Evolutionary conservation across 768 basidiomycete genomes (phyloP), one percentile per base, ranked within the genome.

Genomic region (Imleria badia): DNA sequence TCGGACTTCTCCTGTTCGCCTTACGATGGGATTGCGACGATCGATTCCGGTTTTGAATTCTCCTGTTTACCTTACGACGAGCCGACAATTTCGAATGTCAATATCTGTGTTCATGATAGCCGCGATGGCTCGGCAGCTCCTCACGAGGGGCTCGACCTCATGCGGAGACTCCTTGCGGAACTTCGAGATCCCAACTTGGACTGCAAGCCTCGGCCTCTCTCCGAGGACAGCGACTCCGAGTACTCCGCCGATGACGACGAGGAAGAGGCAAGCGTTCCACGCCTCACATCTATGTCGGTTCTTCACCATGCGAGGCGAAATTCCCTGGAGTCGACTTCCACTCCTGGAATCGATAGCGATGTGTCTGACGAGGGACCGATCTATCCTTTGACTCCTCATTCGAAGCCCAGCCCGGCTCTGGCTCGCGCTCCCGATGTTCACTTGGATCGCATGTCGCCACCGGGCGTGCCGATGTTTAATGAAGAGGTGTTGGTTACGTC

Each of bases 101-200:
- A 52, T 10, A 20, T 29, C 5, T 8, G 17, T n/a, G 34, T n/a
- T 43, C 30, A 22, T 33, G 33, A 45, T 45, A 19, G n/a, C 4
- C n/a, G 6, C 38, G 50, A 56, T 3, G 19, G n/a, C 30, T 35
- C 35, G 7, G 42, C n/a, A n/a, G n/a, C n/a, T n/a, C 14, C 44
- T 36, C 29, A 48, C 10, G 53, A 40, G 8, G 48, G 48, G 11
- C 10, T 5, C 23, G 53, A 61, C 26, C 13, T 57, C 3, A 67
- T 67, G 60, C 48, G 48, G 5, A 52, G 20, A 23, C 39, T 65
- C 5, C 60, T 62, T 17, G 38, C 35, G n/a, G 53, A 55, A 15
- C 58, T 65, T n/a, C 52, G 60, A 1, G 54, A 67, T 29, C 51
- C 54, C 34, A 6, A 10, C 11, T 3, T 65, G 33, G 51, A 67